Evolutionary conservation across 2,329 filamentous ascomycete species (phyloP), one percentile per base, ranked within the genome.

Genomic region (Colletotrichum filicis): DNA sequence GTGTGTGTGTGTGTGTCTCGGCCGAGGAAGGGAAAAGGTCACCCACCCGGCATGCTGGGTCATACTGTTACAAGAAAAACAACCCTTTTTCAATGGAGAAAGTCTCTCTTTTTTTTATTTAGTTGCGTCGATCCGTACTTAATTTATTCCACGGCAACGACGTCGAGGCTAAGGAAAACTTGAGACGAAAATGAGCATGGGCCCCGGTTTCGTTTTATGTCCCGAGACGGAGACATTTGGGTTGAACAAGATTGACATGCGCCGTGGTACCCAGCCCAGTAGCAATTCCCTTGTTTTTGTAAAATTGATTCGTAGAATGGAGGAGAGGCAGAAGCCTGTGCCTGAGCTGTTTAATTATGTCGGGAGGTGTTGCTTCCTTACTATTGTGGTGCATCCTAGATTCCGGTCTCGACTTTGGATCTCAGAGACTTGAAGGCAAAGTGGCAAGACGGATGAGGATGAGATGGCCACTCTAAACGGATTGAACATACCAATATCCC

Each of bases 121-220:
- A 4, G 32, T 35, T 35, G 32, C 32, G 28, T 22, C 28, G 30
- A 35, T 26, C 60, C 42, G 30, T 53, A 24, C 32, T 35, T 5
- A 35, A 35, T 35, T 35, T 11, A 28, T 32, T 49, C 28, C 49
- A 22, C 60, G 16, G n/a, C 9, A 19, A 53, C 19, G 22, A 63
- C 4, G 14, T 26, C 12, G 16, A 22, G 61, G 4, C 32, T 11
- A 22, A 9, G 9, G 12, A 26, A 55, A 56, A 73, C 70, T 73
- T 73, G 55, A 65, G 66, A 73, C 60, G 60, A 73, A 32, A 32
- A 42, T n/a, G 19, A 63, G 58, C 65, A 63, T 60, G 60, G 65
- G 42, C 53, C 65, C 58, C 42, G 53, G 65, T 57, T 62, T 68
- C 37, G 68, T 26, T 64, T 65, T 56, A 49, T 59, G n/a, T 19